Evolutionary conservation across 2,329 filamentous ascomycete species (phyloP).

Genomic region (Huntiella savannae): DNA sequence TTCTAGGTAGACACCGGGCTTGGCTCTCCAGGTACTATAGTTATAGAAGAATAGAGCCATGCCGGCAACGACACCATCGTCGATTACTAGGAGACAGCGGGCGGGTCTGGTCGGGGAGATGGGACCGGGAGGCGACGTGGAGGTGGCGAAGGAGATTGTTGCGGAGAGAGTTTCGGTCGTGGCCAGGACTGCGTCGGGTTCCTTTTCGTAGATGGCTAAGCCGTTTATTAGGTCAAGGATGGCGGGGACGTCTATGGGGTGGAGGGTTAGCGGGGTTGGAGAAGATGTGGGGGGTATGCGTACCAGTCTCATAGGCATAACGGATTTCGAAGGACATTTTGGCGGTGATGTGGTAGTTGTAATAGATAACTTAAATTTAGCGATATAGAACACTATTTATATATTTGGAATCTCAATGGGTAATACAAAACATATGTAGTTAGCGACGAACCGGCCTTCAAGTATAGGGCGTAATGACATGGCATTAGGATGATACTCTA

Average conservation of each 20-base stretch:
- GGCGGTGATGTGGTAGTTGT: background rate
- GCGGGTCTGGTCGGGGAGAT: slow-evolving; percentile 43
- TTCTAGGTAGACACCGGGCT: slow-evolving; percentile 78
- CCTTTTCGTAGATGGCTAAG: slow-evolving; percentile 75
- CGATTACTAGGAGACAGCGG: slow-evolving; percentile 51
- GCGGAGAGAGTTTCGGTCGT: slow-evolving; percentile 52
- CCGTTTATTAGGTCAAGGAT: slow-evolving; percentile 71
- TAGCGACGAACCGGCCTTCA: too few relatives aligned
- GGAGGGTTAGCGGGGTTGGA: background rate
- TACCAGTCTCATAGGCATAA: background rate
- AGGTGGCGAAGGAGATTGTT: slow-evolving; percentile 60
- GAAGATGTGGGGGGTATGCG: background rate
- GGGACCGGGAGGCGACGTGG: slow-evolving; percentile 22
- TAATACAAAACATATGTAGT: too few relatives aligned
- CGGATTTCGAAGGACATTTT: slow-evolving; percentile 1
- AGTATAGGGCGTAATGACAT: too few relatives aligned
- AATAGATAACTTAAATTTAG: too few relatives aligned
- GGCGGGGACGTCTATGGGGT: slow-evolving; percentile 51
- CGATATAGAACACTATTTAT: too few relatives aligned
- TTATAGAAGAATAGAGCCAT: slow-evolving; percentile 92
- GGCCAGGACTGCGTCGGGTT: slow-evolving; percentile 53
- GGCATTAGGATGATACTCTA: too few relatives aligned
- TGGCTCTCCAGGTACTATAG: slow-evolving; percentile 83
- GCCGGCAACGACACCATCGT: slow-evolving; percentile 35
- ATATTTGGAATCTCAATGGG: too few relatives aligned